Evolutionary conservation across 2,329 filamentous ascomycete genomes (phyloP), one percentile per base, ranked within the genome.

Genomic region (Aspergillus awamori): DNA sequence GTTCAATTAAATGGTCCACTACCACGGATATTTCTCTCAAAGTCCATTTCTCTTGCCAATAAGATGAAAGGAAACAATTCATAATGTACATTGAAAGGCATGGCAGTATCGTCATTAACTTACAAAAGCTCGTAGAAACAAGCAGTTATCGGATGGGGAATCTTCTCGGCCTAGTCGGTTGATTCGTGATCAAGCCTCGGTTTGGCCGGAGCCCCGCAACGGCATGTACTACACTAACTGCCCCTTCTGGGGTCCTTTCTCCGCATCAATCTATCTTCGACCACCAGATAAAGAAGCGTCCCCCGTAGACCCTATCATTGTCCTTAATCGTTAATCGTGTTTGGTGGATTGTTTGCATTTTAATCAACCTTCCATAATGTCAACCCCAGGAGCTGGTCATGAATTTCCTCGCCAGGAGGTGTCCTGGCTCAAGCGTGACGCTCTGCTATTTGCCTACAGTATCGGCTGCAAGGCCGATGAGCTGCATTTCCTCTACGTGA

Each of bases 401-500:
- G 86, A 95, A 78, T 96, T 90, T 76, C 91, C 92, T 60, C 78
- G 85, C 52, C 81, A 86, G 72, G 85, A 89, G 73, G 92, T 96
- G 10, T 86, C 89, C 69, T 97, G 93, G 93, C 79, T 91, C 70
- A 93, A 93, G 85, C 87, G 93, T 67, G 93, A 97, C 82, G 87
- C 89, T 38, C 83, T 97, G 63, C 87, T 98, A 63, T 97, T 97
- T 77, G 93, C 93, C 69, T 89, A 90, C 78, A 94, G 89, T 80
- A 94, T 97, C 75, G 93, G 93, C 59, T 88, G 85, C 73, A 94
- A 87, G 11, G 84, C 85, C n/a, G 88, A 96, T 69, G 93, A 97
- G 82, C 86, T 97, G 72, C 92, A 97, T 75, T 96, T 94, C 75
- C 88, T 97, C 79, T 97, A 93, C 71, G 92, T 95, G 83, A 62